Evolutionary conservation across 192 early-diverging fungal species (phyloP).

Genomic region (Kickxella alabastrina): DNA sequence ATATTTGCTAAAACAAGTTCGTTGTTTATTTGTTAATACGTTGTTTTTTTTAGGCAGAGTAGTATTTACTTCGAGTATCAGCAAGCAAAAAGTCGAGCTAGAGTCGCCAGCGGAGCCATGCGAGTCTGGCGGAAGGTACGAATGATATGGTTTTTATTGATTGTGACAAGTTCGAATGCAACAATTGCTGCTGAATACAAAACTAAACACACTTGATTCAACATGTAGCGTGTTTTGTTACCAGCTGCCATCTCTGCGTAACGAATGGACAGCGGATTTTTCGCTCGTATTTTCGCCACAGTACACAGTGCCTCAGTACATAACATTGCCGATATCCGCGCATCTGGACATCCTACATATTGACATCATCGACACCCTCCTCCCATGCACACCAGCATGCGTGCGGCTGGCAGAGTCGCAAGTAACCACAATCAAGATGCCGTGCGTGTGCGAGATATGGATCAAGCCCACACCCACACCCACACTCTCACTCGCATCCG

Average conservation of each 20-base stretch:
- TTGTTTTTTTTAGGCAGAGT: conserved; percentile 11
- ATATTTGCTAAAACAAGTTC: too few species aligned
- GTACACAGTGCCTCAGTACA: conserved; percentile 6
- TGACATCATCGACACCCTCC: conserved; percentile 25
- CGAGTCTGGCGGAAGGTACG: conserved; percentile 12
- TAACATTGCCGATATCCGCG: background rate
- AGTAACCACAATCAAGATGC: background rate
- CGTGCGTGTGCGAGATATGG: conserved; percentile 35
- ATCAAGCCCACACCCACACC: conserved; percentile 2
- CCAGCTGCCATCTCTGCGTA: conserved; percentile 13
- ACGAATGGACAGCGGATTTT: conserved; percentile 24
- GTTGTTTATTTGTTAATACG: too few species aligned
- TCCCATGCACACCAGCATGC: background rate
- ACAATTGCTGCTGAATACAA: too few species aligned
- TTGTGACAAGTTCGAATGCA: too few species aligned
- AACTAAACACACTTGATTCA: too few species aligned
- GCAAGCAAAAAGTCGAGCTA: background rate
- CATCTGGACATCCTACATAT: conserved; percentile 12
- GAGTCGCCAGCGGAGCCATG: conserved; percentile 4
- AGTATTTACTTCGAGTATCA: conserved; percentile 5
- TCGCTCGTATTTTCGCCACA: conserved; percentile 20
- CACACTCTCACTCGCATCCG: too few species aligned
- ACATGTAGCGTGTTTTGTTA: conserved; percentile 23
- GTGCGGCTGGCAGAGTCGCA: background rate
- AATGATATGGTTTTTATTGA: background rate